Percentiles rank a stretch among this genome's conserved stretches.
phyloP scores from a whole-genome alignment of 169 alveolate species.

The Eimeria sp. region DNA sequence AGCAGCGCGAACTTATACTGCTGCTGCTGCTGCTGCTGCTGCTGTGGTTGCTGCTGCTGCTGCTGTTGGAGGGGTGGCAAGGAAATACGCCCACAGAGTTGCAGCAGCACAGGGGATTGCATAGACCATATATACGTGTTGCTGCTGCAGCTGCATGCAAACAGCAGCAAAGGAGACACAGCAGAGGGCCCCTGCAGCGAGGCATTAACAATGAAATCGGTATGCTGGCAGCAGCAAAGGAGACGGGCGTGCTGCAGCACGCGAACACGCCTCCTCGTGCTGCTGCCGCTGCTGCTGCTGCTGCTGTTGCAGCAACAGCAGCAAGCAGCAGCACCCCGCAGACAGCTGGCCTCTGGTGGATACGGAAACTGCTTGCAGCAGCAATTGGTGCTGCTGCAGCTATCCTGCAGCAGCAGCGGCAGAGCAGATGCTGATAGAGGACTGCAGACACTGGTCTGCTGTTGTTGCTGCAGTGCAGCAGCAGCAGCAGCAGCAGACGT shows the following conservation, averaged over 20 bases:
- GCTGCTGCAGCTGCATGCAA: neutral
- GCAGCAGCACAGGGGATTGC: constrained; percentile 15
- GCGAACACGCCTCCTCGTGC: neutral
- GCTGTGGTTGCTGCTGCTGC: neutral
- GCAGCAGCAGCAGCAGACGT: no score
- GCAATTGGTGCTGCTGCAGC: neutral
- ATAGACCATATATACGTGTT: constrained; percentile 2
- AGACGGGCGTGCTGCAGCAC: constrained; percentile 27
- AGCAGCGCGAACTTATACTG: constrained; percentile 51
- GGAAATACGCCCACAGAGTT: neutral
- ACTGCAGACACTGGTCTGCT: neutral
- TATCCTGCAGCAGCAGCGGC: constrained; percentile 33
- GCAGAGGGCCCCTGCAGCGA: constrained; percentile 23
- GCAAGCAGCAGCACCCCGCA: neutral
- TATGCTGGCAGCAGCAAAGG: constrained; percentile 52
- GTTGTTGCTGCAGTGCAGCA: no score
- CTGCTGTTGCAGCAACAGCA: neutral
- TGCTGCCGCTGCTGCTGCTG: neutral
- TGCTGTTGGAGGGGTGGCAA: constrained; percentile 6
- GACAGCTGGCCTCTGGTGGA: neutral
- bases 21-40: constrained; percentile 49
- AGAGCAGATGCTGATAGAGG: neutral
- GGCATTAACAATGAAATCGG: constrained; percentile 1
- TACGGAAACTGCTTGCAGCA: neutral
- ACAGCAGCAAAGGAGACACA: constrained; percentile 35